Percentiles rank a stretch among this genome's conserved stretches.
These are phyloP conservation scores for Solanum piurae DNA, from an alignment of 257 asterid genomes.

Conservation along the genomic window DNA sequence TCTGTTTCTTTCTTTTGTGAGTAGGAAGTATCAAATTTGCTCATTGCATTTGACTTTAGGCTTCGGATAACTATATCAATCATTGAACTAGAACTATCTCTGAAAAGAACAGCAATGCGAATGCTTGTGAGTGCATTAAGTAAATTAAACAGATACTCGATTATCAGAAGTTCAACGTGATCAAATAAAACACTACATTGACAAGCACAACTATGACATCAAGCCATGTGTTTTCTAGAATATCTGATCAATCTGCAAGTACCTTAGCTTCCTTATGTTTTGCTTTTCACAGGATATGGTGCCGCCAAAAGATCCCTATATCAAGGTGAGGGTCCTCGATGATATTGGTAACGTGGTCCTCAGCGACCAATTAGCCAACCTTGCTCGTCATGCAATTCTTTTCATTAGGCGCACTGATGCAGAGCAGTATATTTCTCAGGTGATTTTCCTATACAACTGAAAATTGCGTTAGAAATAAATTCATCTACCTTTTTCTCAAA, in stretches of 20 bases:
- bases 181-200: neutral
- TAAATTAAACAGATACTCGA: neutral
- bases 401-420: conserved; percentile 86
- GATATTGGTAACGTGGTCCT: conserved; percentile 77
- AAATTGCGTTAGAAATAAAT: neutral
- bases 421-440: conserved; percentile 84
- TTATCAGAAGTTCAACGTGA: neutral
- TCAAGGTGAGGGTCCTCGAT: conserved; percentile 81
- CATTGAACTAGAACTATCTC: neutral
- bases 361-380: conserved; percentile 65
- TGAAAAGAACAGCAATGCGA: neutral
- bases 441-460: neutral
- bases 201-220: neutral
- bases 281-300: conserved; percentile 59
- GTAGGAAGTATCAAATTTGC: neutral
- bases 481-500: neutral
- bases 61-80: neutral
- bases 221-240: neutral
- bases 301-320: conserved; percentile 95
- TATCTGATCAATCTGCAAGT: neutral
- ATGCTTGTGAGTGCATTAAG: too few relatives aligned
- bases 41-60: neutral
- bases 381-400: conserved; percentile 79
- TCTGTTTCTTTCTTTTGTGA: neutral
- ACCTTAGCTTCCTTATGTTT: neutral